These are phyloP conservation scores for Pistacia atlantica DNA, from an alignment of 345 rosid genomes.

Conservation along the genomic window DNA sequence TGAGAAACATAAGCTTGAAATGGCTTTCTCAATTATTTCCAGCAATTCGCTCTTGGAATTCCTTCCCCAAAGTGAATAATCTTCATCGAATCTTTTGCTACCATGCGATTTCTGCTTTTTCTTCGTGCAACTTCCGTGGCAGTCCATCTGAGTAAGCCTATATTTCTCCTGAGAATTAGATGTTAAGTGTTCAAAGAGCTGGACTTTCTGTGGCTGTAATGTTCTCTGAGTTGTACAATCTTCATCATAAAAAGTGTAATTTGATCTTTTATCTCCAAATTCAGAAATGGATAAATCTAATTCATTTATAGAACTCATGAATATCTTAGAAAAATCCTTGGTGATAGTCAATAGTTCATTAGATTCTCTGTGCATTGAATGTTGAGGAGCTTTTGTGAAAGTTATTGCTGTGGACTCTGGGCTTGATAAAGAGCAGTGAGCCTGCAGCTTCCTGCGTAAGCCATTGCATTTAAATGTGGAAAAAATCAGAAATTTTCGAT, in stretches of 20 bases:
- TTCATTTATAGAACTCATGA: constrained; percentile 35
- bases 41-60: constrained; percentile 44
- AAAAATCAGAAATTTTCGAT: neutral
- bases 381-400: constrained; percentile 25
- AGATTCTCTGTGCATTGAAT: constrained; percentile 28
- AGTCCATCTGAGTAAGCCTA: constrained; percentile 11
- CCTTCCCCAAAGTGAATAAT: constrained; percentile 24
- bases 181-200: constrained; percentile 43
- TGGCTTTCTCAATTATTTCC: constrained; percentile 55
- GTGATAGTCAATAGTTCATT: constrained; percentile 20
- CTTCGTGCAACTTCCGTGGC: constrained; percentile 28
- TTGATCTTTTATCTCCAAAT: constrained; percentile 33
- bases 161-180: constrained; percentile 28
- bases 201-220: constrained; percentile 31
- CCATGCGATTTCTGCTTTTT: constrained; percentile 29
- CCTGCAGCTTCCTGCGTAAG: constrained; percentile 38
- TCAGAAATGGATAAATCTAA: constrained; percentile 48
- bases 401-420: constrained; percentile 15
- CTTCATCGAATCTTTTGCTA: constrained; percentile 25
- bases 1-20: constrained; percentile 52
- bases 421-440: constrained; percentile 29
- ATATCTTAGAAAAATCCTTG: constrained; percentile 31
- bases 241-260: constrained; percentile 22
- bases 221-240: constrained; percentile 26
- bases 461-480: neutral